Evolutionary conservation across 2,329 filamentous ascomycete species (phyloP), one percentile per base, ranked within the genome.

Genomic region (Apiospora marii): DNA sequence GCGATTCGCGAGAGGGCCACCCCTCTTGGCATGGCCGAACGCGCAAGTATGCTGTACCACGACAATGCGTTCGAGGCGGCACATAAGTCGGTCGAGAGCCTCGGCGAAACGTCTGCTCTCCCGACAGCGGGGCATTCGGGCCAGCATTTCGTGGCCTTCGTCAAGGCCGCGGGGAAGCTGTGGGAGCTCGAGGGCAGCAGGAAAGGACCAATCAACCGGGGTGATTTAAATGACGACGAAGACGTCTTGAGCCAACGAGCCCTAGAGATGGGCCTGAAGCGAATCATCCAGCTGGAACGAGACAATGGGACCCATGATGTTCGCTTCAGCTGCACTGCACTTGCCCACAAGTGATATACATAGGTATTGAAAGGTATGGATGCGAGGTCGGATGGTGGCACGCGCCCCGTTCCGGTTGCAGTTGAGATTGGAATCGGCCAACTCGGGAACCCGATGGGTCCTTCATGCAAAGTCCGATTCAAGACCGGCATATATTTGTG

Each of bases 111-210:
- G 0, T 81, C 81, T 19, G 88, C 92, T 0, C 92, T 92, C 1
- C 79, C 84, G 24, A 89, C 90, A 14, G 88, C 91, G 16, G 90
- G 89, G 67, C 85, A 86, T 43, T 85, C 91, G 0, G 92, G 93
- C 64, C 85, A 94, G 74, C 94, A 97, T 81, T 97, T 95, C 78
- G 92, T 97, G 51, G 93, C 92, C 58, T 96, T 95, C 79, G 91
- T 95, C 68, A 94, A 92, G 82, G 85, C 84, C 4, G 89, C 92
- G 71, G 87, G 88, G 8, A 85, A 85, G 71, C 79, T 97, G 58
- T 97, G 93, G 91, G 94, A 97, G 84, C 82, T 97, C 78, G 94
- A 97, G 82, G 94, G 94, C 0, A 82, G 87, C 30, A 86, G 92
- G 68, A 92, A 92, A 77, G 94, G 94, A 0, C 94, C 94, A 0